phyloP scores from a whole-genome alignment of 148 eudicot genomes.

The Tetragonia tetragonoides region DNA sequence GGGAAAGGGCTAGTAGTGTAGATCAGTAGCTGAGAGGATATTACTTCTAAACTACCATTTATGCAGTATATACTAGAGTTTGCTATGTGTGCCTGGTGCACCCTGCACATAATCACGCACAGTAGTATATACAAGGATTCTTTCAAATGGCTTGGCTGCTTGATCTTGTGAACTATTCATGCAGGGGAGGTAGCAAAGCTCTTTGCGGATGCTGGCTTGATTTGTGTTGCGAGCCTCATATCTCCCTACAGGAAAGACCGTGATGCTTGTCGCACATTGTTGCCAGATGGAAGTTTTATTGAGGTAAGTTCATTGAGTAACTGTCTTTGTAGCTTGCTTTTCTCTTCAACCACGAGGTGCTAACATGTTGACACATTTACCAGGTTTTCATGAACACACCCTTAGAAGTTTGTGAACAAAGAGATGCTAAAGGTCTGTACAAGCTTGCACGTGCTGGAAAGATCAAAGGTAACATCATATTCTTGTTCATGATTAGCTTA shows the following conservation, averaged over 20 bases:
- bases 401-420: slow-evolving; percentile 75
- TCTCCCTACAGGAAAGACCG: too few species aligned
- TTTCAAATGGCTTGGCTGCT: neutral
- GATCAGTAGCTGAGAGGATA: neutral
- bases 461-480: slow-evolving; percentile 57
- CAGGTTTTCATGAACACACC: slow-evolving; percentile 94
- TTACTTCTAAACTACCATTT: neutral
- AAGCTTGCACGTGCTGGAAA: slow-evolving; percentile 97
- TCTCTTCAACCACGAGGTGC: neutral
- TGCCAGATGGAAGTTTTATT: too few species aligned
- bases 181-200: slow-evolving; percentile 88
- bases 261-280: too few species aligned
- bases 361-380: slow-evolving; percentile 14
- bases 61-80: too few species aligned
- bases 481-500: neutral
- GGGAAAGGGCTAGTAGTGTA: too few species aligned
- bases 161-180: neutral
- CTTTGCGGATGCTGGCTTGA: slow-evolving; percentile 35
- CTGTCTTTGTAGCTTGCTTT: slow-evolving; percentile 51
- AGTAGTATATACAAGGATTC: neutral
- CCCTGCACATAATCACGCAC: neutral
- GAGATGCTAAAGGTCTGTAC: slow-evolving; percentile 93
- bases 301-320: neutral
- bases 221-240: too few species aligned
- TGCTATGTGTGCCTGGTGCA: too few species aligned